Evolutionary conservation across 2,329 filamentous ascomycete species (phyloP).

Genomic region (Trichoderma pleuroti): DNA sequence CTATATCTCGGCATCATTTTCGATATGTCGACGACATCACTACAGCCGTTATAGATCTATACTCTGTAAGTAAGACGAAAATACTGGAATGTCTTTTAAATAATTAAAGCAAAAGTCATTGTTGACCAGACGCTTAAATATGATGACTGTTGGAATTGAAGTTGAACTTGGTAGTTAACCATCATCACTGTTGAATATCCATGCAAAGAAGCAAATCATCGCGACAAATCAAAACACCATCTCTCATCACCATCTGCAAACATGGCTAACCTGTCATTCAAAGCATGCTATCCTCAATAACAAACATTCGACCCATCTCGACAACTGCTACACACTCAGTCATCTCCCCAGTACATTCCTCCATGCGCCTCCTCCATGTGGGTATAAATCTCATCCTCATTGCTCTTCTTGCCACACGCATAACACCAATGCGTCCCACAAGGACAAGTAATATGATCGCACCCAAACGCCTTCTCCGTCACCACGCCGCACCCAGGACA

Average conservation of each 20-base stretch:
- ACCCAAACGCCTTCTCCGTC: conserved; percentile 38
- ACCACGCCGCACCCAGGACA: conserved; percentile 38
- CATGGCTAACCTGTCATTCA: neutral
- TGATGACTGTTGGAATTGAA: neutral
- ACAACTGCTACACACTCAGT: neutral
- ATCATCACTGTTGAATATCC: no score
- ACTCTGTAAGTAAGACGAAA: neutral
- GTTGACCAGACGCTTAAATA: neutral
- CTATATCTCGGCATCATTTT: neutral
- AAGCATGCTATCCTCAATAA: neutral
- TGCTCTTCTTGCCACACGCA: conserved; percentile 33
- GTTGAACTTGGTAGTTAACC: no score
- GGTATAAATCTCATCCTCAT: conserved; percentile 31
- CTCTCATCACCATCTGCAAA: neutral
- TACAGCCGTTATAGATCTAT: neutral
- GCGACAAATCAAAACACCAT: neutral
- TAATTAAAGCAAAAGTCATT: neutral
- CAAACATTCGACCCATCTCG: neutral
- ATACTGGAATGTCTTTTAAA: neutral
- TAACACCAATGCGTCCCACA: conserved; percentile 41
- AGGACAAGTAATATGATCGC: conserved; percentile 39
- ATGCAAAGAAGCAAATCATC: neutral
- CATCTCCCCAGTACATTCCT: conserved; percentile 26
- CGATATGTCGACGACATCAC: neutral
- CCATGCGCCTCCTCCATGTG: conserved; percentile 37